Base-by-base conservation (phyloP, 768 basidiomycete species). In the Epithele typhae region DNA sequence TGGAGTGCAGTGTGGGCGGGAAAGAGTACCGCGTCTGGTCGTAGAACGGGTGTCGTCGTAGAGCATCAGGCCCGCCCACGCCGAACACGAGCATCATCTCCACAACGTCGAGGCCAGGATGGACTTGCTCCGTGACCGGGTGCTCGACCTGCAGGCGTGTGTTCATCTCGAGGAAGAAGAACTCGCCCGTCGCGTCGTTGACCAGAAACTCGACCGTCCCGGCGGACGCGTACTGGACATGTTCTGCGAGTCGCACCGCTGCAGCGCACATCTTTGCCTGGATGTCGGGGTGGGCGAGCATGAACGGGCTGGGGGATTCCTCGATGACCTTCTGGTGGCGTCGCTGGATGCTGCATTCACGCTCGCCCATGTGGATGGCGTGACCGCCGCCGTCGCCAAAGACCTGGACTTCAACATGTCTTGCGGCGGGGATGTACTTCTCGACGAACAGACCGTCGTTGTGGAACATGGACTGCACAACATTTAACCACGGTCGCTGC, bases 121-220 rank as follows among this genome's bases (percentile, higher is more conserved):
- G 68, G 6, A 72, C 64, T 17, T 65, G 68, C 60, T 85, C 82
- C 0, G 82, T 84, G 25, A 86, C 70, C 1, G 79, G 71, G 49
- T 87, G 84, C 61, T 86, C 84, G 15, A 86, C 82, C 57, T 82
- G 81, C 37, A 84, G 74, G 8, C 82, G 71, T 0, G 81, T 80
- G 51, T 87, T 86, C 77, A 86, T 79, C 60, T 87, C 84, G 11
- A 87, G 68, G 49, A 86, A 87, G 65, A 71, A 84, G 63, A 82
- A 84, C 1, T 68, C 55, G 0, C 69, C 73, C 1, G 75, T 76
- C 0, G 63, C 45, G 36, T 79, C 71, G 51, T 81, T 75, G 5
- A 82, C 77, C 5, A 85, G 66, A 58, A 81, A 86, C 56, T 87
- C 85, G 14, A 86, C 74, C 0, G 82, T 86, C 3, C 82, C 84